Evolutionary conservation across 495 filamentous ascomycete genomes (phyloP).

Genomic region (Tuber aestivum): DNA sequence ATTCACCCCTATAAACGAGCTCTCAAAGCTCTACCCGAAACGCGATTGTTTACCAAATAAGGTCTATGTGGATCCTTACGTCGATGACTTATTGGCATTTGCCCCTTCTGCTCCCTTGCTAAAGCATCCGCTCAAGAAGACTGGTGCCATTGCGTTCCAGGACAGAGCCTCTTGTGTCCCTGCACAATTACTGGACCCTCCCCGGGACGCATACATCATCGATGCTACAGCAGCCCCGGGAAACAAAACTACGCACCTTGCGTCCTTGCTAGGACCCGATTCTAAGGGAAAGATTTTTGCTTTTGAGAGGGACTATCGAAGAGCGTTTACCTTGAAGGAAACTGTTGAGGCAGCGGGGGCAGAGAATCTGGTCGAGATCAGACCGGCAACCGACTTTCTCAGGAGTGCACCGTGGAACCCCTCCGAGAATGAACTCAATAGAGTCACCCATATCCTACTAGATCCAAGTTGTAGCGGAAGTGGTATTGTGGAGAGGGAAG

Average conservation of each 20-base stretch:
- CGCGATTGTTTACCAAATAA: constrained; percentile 28
- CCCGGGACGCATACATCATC: constrained; percentile 62
- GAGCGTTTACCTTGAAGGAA: constrained; percentile 66
- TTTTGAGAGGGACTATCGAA: constrained; percentile 61
- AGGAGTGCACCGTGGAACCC: constrained; percentile 55
- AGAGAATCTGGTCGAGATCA: constrained; percentile 56
- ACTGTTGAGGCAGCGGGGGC: constrained; percentile 77
- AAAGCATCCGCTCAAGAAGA: constrained; percentile 61
- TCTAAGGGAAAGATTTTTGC: constrained; percentile 52
- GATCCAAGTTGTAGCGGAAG: constrained; percentile 94
- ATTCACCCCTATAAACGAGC: constrained; percentile 17
- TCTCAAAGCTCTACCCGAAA: constrained; percentile 14
- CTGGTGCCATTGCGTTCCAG: constrained; percentile 78
- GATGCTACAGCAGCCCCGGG: constrained; percentile 92
- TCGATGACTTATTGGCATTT: constrained; percentile 77
- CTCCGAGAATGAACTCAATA: constrained; percentile 48
- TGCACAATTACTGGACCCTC: constrained; percentile 68
- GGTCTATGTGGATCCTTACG: constrained; percentile 62
- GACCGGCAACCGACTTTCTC: constrained; percentile 72
- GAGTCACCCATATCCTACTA: constrained; percentile 68
- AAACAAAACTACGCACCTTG: constrained; percentile 94
- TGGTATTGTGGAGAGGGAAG: constrained; percentile 83
- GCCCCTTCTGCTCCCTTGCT: constrained; percentile 62
- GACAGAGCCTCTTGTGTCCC: constrained; percentile 97
- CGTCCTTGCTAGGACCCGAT: constrained; percentile 54